Evolutionary conservation across 352 stramenopile genomes (phyloP), one percentile per base, ranked within the genome.

Genomic region (Phytophthora tubulina): DNA sequence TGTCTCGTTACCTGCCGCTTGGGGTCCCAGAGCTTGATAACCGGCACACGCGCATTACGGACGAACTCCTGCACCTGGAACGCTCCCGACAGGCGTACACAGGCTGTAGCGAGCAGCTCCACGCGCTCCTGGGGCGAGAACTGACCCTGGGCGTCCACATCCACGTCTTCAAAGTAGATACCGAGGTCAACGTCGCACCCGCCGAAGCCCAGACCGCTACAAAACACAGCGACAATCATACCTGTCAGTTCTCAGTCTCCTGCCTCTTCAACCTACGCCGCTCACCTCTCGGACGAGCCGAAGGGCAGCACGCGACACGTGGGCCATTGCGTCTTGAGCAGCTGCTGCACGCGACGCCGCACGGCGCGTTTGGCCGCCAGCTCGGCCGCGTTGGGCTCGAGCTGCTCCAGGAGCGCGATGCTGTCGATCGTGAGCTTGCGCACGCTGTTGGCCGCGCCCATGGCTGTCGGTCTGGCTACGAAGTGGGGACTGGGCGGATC

Each of bases 371-470:
- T 94, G 66, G 70, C 64, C 48, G 69, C 67, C 56, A 81, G 49
- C 62, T 96, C 89, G 27, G 52, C 51, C 8, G 70, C 59, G 55
- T 85, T 94, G 51, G 89, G 87, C 76, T 96, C 86, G n/a, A 96
- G 79, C 63, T 88, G 86, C 72, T 96, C 89, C 32, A 94, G 73
- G 72, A 96, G 67, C 63, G 82, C 82, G 58, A 94, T 86, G 71
- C 80, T 89, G 50, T 96, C 86, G 61, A 96, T 75, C 64, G 86
- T 93, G 67, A 94, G 86, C 67, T 92, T 92, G 61, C 84, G 80
- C 58, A 91, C 85, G 68, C 86, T 96, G 67, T 89, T 94, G 57
- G 78, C 84, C 17, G 88, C 88, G 33, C 88, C 88, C 88, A 96
- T 96, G 63, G 36, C 74, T 71, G 52, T 31, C 17, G 45, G 33